phyloP scores from a whole-genome alignment of 2,329 filamentous ascomycete species.

The Phialophora expanda region DNA sequence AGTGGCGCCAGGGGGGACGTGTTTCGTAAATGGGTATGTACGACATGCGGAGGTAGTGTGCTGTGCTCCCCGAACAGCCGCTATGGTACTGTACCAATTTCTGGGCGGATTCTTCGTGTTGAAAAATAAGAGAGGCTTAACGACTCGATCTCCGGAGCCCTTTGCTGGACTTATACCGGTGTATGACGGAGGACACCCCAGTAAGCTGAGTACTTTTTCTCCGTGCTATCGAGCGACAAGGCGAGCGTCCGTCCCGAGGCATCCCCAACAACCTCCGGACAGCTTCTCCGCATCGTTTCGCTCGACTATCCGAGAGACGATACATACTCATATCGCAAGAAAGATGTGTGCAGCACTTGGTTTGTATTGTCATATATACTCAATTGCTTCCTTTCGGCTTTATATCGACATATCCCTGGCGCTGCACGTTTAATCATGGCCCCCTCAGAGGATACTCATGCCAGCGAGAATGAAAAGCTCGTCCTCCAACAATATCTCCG shows the following conservation, averaged over 20 bases:
- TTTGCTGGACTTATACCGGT: background rate
- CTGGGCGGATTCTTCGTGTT: background rate
- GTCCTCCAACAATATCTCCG: constrained; percentile 8
- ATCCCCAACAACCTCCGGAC: background rate
- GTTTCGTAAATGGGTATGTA: too few species aligned
- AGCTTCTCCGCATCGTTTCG: background rate
- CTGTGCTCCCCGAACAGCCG: too few species aligned
- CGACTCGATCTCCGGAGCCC: background rate
- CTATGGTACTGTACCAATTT: background rate
- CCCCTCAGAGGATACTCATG: background rate
- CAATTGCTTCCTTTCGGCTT: background rate
- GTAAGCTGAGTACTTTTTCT: too few species aligned
- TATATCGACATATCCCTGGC: background rate
- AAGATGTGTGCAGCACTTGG: background rate
- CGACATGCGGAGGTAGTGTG: too few species aligned
- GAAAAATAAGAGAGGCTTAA: background rate
- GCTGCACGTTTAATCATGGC: background rate
- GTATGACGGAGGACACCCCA: too few species aligned
- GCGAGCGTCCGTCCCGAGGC: background rate
- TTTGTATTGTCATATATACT: background rate
- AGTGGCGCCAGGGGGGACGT: background rate
- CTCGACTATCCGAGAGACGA: too few species aligned
- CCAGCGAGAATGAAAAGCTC: background rate
- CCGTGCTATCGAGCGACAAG: too few species aligned
- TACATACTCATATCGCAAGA: too few species aligned